phyloP scores from a whole-genome alignment of 1,284 basidiomycete species.

The Pseudozyma tsukubaensis region DNA sequence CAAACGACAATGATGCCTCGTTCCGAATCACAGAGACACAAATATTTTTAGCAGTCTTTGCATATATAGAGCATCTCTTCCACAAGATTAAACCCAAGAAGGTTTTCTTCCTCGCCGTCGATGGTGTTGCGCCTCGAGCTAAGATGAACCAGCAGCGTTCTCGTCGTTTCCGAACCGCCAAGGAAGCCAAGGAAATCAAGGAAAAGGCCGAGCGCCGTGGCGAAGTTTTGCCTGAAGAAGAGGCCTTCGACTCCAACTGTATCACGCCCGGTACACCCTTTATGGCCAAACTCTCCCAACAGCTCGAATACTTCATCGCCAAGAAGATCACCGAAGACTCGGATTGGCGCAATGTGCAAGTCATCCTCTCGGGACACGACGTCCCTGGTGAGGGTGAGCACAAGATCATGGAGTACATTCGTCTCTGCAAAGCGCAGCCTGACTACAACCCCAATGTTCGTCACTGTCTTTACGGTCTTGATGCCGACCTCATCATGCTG shows the following conservation, averaged over 20 bases:
- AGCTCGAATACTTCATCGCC: slow-evolving; percentile 89
- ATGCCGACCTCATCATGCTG: slow-evolving; percentile 98
- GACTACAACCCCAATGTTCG: slow-evolving; percentile 92
- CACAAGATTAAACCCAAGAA: slow-evolving; percentile 97
- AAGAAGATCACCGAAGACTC: slow-evolving; percentile 68
- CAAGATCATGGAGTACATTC: slow-evolving; percentile 99
- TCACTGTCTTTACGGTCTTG: slow-evolving; percentile 97
- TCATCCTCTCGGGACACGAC: slow-evolving; percentile 97
- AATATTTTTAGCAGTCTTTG: slow-evolving; percentile 95
- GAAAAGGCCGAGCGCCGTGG: slow-evolving; percentile 89
- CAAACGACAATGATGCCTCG: slow-evolving; percentile 92
- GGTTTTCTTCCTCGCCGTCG: slow-evolving; percentile 89
- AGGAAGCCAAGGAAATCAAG: slow-evolving; percentile 86
- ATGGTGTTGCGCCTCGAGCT: slow-evolving; percentile 96
- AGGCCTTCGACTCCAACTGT: slow-evolving; percentile 98
- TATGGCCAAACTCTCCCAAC: slow-evolving; percentile 89
- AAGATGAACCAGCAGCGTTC: slow-evolving; percentile 97
- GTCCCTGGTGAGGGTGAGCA: slow-evolving; percentile 98
- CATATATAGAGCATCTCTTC: slow-evolving; percentile 97
- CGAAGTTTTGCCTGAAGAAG: slow-evolving; percentile 89
- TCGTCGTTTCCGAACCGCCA: slow-evolving; percentile 91
- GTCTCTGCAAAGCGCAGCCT: slow-evolving; percentile 90
- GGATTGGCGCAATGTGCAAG: slow-evolving; percentile 85
- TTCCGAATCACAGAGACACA: slow-evolving; percentile 92
- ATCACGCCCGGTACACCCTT: slow-evolving; percentile 98